Evolutionary conservation across 495 filamentous ascomycete species (phyloP).

Genomic region (Immersiella caudata): DNA sequence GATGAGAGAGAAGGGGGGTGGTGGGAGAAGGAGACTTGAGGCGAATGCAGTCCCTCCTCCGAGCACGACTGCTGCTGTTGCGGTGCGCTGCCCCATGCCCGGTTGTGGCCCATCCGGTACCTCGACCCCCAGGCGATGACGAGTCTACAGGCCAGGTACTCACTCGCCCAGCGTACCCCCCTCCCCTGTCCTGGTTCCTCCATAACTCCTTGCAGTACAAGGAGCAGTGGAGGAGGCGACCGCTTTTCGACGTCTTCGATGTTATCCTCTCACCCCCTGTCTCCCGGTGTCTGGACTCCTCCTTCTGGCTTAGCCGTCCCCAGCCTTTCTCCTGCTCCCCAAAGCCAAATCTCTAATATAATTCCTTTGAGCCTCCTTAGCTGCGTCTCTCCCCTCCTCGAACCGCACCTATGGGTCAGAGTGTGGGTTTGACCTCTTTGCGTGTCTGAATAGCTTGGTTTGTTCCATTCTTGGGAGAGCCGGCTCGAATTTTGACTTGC

Average conservation of each 20-base stretch:
- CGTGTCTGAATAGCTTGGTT: constrained; percentile 25
- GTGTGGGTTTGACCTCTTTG: constrained; percentile 8
- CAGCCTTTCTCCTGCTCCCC: constrained; percentile 14
- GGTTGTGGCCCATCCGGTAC: constrained; percentile 13
- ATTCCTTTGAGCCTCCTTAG: constrained; percentile 33
- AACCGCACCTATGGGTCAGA: constrained; percentile 4
- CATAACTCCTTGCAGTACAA: constrained; percentile 1
- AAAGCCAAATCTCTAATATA: constrained; percentile 30
- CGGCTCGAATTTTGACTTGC: constrained; percentile 26
- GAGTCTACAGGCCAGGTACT: constrained; percentile 17
- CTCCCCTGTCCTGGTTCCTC: background rate
- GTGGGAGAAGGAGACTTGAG: background rate
- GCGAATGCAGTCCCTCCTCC: background rate
- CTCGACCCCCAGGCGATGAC: constrained; percentile 9
- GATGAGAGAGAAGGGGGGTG: background rate
- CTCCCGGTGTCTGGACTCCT: constrained; percentile 38
- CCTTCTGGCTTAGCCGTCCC: constrained; percentile 37
- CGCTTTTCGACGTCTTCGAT: constrained; percentile 19
- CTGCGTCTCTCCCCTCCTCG: constrained; percentile 15
- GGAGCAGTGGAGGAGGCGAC: background rate
- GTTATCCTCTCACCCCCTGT: constrained; percentile 29
- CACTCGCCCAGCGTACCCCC: constrained; percentile 4
- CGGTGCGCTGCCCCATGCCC: background rate
- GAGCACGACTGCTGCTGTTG: background rate
- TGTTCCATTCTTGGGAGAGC: constrained; percentile 22